These are phyloP conservation scores for Globisporangium paroecandrum DNA, from an alignment of 352 stramenopile species.

Conservation along the genomic window DNA sequence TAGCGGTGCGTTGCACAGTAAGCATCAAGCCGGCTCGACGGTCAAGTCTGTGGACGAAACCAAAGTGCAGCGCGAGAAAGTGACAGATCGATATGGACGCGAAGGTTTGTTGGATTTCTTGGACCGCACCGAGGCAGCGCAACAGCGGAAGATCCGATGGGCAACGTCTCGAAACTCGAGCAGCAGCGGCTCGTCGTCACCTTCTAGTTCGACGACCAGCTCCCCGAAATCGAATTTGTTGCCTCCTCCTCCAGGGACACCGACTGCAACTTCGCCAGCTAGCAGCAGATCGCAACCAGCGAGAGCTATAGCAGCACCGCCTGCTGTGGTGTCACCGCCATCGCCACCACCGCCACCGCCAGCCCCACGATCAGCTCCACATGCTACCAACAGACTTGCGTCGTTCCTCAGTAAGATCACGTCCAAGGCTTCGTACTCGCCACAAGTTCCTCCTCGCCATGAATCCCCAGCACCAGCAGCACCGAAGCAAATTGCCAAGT, in stretches of 20 bases:
- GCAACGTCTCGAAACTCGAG: conserved; percentile 16
- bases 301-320: not conserved
- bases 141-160: conserved; percentile 25
- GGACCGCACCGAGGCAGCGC: conserved; percentile 28
- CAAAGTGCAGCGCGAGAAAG: conserved; percentile 42
- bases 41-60: conserved; percentile 56
- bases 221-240: conserved; percentile 11
- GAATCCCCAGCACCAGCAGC: not conserved
- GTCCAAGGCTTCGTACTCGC: conserved; percentile 7
- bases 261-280: not conserved
- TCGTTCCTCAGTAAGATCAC: conserved; percentile 32
- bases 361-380: conserved; percentile 13
- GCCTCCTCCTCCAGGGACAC: conserved; percentile 1
- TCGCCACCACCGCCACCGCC: not conserved
- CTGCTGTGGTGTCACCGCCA: not conserved
- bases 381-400: conserved; percentile 28
- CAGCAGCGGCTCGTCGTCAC: conserved; percentile 23
- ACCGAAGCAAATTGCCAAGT: not conserved
- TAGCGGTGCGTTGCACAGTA: conserved; percentile 9
- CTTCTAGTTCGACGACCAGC: conserved; percentile 18
- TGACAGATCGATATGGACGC: conserved; percentile 49
- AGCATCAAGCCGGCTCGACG: conserved; percentile 20
- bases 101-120: conserved; percentile 49
- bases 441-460: conserved; percentile 8
- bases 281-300: conserved; percentile 15